Base-by-base conservation (phyloP, 805 yeast species). In the Cyberlindnera meyerae region DNA sequence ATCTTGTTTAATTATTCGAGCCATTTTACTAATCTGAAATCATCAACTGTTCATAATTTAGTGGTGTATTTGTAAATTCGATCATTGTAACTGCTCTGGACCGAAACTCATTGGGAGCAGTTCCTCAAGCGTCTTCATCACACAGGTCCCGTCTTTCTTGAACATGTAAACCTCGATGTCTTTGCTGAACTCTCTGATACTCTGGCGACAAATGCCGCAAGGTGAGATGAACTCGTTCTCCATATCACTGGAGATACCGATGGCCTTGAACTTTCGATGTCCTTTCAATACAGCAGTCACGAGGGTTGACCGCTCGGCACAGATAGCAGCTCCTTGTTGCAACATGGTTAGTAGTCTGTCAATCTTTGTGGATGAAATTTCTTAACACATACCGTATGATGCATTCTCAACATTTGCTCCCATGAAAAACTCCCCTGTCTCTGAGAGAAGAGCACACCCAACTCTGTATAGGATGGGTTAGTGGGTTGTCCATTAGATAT, bases 371-470 rank as follows among this genome's bases (percentile, higher is more conserved):
- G n/a, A n/a, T n/a, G n/a, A n/a, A n/a, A n/a, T n/a, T n/a, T n/a
- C n/a, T n/a, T n/a, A n/a, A n/a, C n/a, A 55, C 22, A 63, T 67
- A 11, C 86, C 94, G 54, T 84, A 89, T 33, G 93, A 77, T 3
- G 97, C 97, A 57, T 90, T 93, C 57, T 90, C 98, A 18, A 93
- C 78, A 49, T 90, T 90, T 27, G 95, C 95, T 5, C 97, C 98
- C 11, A 61, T 53, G 17, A 81, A 61, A 29, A 55, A 65, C 14
- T 62, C 62, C 3, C 75, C 82, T 8, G 63, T 54, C 0, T 54
- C 57, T 1, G 86, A 68, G 17, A 85, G 52, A 2, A 90, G 50
- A 4, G 80, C 74, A 36, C 95, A 85, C 0, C 97, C 97, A 2
- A 90, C 98, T 34, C 86, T 68, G 36, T 36, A n/a, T n/a, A n/a